Base-by-base conservation (phyloP, 2,329 filamentous ascomycete species). In the Truncatella angustata region DNA sequence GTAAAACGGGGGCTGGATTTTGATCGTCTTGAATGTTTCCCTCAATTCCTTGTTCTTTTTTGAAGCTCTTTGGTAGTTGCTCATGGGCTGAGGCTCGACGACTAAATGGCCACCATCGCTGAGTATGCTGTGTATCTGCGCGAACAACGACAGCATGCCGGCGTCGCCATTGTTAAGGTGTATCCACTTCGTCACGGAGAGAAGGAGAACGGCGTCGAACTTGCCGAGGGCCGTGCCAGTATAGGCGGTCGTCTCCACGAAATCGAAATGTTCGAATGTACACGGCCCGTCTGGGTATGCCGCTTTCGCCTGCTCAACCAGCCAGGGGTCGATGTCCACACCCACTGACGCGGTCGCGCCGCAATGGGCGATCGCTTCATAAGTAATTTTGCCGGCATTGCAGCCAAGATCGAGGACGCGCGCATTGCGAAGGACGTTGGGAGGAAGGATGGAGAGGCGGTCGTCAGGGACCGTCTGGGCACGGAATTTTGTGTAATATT, bases 101-200 rank as follows among this genome's bases (percentile, higher is more conserved):
- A 51, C 40, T 12, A 51, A 20, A 26, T 51, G 42, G 3, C 49
- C 49, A 12, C 39, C 49, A 3, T 32, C 28, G 42, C 46, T 51
- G 24, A 51, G 34, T 16, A 51, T 23, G 49, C 11, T 14, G 28
- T 51, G 30, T 5, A 51, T 51, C 26, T 45, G 34, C 28, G 42
- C 40, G 12, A 51, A 51, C 21, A 51, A 10, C 12, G 39, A 20
- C 49, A 51, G 24, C 49, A 51, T 44, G 28, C 49, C 49, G 16
- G 39, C 49, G 21, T 51, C 49, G 26, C 49, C 49, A 24, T 37
- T 45, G 30, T 51, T 51, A 21, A 51, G 49, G 10, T 51, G 49
- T 36, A 51, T 30, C 49, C 49, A 51, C 16, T 51, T 51, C 14
- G 49, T 51, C 32, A 51, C 49, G 21, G 49, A 51, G 49, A 51